Conservation (phyloP, 257 asterid species). For the Solanum infundibuliforme region DNA sequence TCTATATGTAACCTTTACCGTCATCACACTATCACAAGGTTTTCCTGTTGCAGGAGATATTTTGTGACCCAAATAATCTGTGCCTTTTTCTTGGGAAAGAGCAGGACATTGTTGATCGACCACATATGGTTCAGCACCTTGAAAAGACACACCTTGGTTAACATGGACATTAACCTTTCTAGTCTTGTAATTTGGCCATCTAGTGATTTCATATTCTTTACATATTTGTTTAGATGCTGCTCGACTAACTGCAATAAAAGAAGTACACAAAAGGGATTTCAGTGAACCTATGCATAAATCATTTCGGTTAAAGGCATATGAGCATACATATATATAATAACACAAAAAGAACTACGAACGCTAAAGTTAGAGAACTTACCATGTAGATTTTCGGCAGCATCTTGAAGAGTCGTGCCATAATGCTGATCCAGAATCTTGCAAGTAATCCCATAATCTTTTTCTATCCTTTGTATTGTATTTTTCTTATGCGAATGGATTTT, state of each 20-base stretch:
- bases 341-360: neutral
- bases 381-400: neutral
- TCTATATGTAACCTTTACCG: neutral
- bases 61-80: neutral
- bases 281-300: neutral
- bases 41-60: neutral
- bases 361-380: neutral
- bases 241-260: neutral
- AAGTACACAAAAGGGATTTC: neutral
- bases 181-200: neutral
- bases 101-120: neutral
- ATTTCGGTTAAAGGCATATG: neutral
- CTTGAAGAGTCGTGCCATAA: neutral
- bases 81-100: neutral
- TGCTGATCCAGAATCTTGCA: neutral
- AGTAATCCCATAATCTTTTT: neutral
- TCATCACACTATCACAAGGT: neutral
- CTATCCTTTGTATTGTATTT: neutral
- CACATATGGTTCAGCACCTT: neutral
- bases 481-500: neutral
- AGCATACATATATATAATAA: neutral
- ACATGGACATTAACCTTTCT: neutral
- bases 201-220: neutral
- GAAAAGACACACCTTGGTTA: neutral
- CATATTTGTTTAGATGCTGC: neutral